Evolutionary conservation across 257 asterid species (phyloP).

Genomic region (Thymus quinquecostatus): DNA sequence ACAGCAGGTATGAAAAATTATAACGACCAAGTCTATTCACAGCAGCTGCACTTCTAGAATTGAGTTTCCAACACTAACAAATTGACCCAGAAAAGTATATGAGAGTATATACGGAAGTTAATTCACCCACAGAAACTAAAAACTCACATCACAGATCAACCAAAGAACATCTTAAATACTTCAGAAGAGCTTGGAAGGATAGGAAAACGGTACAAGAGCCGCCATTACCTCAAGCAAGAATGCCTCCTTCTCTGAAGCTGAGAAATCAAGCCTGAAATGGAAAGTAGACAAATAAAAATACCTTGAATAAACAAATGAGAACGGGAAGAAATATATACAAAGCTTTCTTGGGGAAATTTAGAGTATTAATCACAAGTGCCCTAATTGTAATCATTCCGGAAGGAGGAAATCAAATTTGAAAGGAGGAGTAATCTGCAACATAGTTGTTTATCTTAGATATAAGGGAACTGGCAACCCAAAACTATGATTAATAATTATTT

Average conservation of each 20-base stretch:
- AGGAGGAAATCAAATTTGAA: background rate
- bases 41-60: slow-evolving; percentile 28
- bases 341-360: background rate
- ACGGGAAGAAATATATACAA: background rate
- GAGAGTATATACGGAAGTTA: slow-evolving; percentile 9
- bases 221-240: slow-evolving; percentile 75
- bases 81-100: background rate
- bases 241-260: slow-evolving; percentile 73
- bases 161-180: slow-evolving; percentile 12
- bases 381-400: background rate
- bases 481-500: background rate
- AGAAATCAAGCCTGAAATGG: slow-evolving; percentile 75
- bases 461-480: background rate
- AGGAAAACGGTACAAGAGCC: slow-evolving; percentile 20
- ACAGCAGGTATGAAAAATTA: slow-evolving; percentile 20
- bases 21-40: slow-evolving; percentile 23
- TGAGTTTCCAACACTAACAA: background rate
- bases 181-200: slow-evolving; percentile 17
- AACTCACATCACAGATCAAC: slow-evolving; percentile 14
- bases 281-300: slow-evolving; percentile 34
- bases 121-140: slow-evolving; percentile 1
- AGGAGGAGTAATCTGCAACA: background rate
- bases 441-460: background rate
- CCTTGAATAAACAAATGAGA: background rate
- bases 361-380: background rate